Conservation (phyloP, 2,329 filamentous ascomycete species). For the Sarocladiaceae sp. region DNA sequence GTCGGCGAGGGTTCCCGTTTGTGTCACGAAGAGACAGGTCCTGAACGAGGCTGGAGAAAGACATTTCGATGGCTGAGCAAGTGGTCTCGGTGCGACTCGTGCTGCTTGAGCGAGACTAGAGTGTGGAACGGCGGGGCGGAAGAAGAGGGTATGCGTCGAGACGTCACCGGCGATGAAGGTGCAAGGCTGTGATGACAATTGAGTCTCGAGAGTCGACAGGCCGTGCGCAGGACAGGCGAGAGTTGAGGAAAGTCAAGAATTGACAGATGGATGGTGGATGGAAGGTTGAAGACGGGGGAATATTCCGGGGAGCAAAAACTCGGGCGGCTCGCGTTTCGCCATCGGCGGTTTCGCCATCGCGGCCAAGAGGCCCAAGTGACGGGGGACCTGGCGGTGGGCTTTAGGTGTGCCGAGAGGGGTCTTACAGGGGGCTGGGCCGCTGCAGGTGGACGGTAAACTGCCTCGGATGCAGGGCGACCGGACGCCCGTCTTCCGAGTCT, state of each 20-base stretch:
- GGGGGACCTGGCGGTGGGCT: too few relatives aligned
- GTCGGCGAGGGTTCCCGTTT: constrained; percentile 38
- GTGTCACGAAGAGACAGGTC: constrained; percentile 55
- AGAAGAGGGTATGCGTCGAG: too few relatives aligned
- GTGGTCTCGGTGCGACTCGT: not conserved
- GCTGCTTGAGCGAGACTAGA: constrained; percentile 7
- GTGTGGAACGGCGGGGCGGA: constrained; percentile 11
- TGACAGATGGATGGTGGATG: not conserved
- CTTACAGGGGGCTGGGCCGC: too few relatives aligned
- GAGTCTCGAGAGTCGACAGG: not conserved
- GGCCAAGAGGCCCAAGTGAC: constrained; percentile 3
- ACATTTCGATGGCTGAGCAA: constrained; percentile 39
- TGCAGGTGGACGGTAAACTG: too few relatives aligned
- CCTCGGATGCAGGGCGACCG: too few relatives aligned
- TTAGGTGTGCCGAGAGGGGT: too few relatives aligned
- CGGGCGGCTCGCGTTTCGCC: not conserved
- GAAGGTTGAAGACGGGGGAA: not conserved
- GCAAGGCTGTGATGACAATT: not conserved
- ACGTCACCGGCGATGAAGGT: not conserved
- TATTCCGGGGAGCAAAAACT: not conserved
- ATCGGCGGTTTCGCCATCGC: not conserved
- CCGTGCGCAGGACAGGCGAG: not conserved
- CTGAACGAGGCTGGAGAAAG: constrained; percentile 62
- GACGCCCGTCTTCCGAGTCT: not conserved
- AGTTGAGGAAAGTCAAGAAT: not conserved